phyloP scores from a whole-genome alignment of 352 stramenopile genomes.

The Phytophthora sp. region DNA sequence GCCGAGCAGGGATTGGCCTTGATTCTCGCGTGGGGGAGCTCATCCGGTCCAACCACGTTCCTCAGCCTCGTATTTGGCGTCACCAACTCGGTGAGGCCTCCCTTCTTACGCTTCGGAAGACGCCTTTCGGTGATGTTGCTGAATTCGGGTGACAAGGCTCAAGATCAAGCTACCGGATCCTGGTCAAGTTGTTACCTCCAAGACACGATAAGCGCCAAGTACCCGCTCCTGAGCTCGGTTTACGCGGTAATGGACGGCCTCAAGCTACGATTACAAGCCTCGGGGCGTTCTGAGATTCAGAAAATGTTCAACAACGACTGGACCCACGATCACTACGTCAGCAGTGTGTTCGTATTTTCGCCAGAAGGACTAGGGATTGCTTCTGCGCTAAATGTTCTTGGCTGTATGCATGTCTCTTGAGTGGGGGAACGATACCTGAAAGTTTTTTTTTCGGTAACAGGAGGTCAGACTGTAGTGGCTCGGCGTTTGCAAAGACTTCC shows the following conservation, averaged over 20 bases:
- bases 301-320: slow-evolving; percentile 47
- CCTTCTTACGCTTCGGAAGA: too few relatives aligned
- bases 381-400: slow-evolving; percentile 35
- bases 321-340: slow-evolving; percentile 47
- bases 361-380: slow-evolving; percentile 39
- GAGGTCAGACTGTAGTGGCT: slow-evolving; percentile 8
- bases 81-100: too few relatives aligned
- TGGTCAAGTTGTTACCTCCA: background rate
- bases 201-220: background rate
- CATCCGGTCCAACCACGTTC: too few relatives aligned
- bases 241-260: slow-evolving; percentile 37
- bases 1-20: too few relatives aligned
- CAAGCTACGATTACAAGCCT: slow-evolving; percentile 36
- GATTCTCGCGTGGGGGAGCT: too few relatives aligned
- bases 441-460: background rate
- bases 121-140: too few relatives aligned
- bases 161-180: background rate
- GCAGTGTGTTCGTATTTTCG: slow-evolving; percentile 38
- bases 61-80: too few relatives aligned
- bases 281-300: slow-evolving; percentile 22
- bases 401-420: slow-evolving; percentile 35
- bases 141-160: background rate
- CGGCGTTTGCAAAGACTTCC: slow-evolving; percentile 9
- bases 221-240: slow-evolving; percentile 4
- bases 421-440: slow-evolving; percentile 8